These are phyloP conservation scores for Ceratocystis huliohia DNA, from an alignment of 2,329 filamentous ascomycete genomes.

Conservation along the genomic window DNA sequence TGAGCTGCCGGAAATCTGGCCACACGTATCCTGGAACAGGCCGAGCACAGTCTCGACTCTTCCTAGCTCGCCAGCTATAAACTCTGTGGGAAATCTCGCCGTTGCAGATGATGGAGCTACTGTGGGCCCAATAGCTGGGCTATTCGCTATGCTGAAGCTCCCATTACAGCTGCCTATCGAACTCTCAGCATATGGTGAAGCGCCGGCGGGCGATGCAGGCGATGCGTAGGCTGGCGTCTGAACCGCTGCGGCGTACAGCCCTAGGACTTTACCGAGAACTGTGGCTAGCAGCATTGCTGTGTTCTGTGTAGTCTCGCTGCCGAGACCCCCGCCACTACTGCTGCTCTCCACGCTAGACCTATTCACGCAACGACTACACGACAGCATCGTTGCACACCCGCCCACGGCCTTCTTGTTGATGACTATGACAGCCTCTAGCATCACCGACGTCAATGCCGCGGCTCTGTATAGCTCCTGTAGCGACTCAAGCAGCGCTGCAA, in stretches of 20 bases:
- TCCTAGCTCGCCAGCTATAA: constrained; percentile 30
- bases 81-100: constrained; percentile 12
- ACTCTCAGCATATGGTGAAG: not conserved
- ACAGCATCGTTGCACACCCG: constrained; percentile 36
- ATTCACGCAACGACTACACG: constrained; percentile 35
- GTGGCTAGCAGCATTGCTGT: constrained; percentile 39
- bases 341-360: constrained; percentile 26
- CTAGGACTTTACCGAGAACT: constrained; percentile 34
- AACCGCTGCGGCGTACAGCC: not conserved
- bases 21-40: constrained; percentile 37
- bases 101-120: not conserved
- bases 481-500: constrained; percentile 29
- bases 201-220: not conserved
- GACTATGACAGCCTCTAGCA: constrained; percentile 35
- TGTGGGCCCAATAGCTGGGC: not conserved
- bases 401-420: constrained; percentile 38
- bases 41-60: constrained; percentile 37
- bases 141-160: not conserved
- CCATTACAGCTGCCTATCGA: not conserved
- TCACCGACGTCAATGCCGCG: constrained; percentile 29
- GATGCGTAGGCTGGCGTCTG: not conserved
- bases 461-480: constrained; percentile 37
- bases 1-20: constrained; percentile 31
- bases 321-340: not conserved
- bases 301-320: constrained; percentile 28